Evolutionary conservation across 2,329 filamentous ascomycete genomes (phyloP), one percentile per base, ranked within the genome.

Genomic region (Talaromyces sp.): DNA sequence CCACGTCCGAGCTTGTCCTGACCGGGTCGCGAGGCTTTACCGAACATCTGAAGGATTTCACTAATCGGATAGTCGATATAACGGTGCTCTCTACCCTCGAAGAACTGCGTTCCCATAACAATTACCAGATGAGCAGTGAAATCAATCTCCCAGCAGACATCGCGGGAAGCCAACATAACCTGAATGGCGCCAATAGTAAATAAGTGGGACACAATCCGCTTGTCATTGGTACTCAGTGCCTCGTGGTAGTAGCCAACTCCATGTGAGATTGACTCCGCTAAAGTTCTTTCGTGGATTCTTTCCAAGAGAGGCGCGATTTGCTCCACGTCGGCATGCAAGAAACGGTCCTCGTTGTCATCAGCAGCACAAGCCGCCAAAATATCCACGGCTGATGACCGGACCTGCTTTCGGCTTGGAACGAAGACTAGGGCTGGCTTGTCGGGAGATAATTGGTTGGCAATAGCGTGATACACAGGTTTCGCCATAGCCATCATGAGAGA

Each of bases 401-500:
- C 92, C 79, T 99, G 95, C 80, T 98, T 99, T 68, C 96, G 87
- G 74, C 86, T 96, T 0, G 95, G 93, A 39, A 98, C 92, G 71
- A 98, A 99, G 9, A 97, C 84, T 72, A 99, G 87, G 1, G 93
- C 90, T 33, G 94, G 93, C 79, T 97, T 95, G 68, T 96, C 89
- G 0, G 92, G 83, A 7, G 95, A 96, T 76, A 96, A 86, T 72
- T 96, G 92, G 49, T 66, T 58, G 2, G 92, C 86, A 70, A 99
- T 91, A 2, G 94, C 91, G 67, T 92, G 83, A 76, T 97, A 98
- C 1, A 92, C 90, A 22, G 96, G 96, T 77, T 96, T 94, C 17
- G 93, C 92, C 95, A 99, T 99, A 15, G 95, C 93, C 70, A 99
- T 86, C 95, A 99, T 99, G 47, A 99, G 85, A 11, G 95, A 98